Percentiles rank a stretch among this genome's conserved stretches.
Evolutionary conservation across 495 filamentous ascomycete species (phyloP).

Genomic region (Neurospora sp.): DNA sequence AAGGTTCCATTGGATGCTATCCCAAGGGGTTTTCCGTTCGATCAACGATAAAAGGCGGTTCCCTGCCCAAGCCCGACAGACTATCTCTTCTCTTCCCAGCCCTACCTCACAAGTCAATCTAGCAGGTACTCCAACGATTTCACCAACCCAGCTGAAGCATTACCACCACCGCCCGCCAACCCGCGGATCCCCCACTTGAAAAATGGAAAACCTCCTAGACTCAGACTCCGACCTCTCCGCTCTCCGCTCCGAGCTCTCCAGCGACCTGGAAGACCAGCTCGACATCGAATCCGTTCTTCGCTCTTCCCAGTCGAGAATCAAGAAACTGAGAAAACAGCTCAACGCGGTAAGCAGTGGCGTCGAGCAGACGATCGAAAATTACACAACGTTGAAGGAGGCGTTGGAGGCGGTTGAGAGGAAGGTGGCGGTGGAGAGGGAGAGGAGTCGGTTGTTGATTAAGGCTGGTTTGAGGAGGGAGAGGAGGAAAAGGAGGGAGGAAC

Average conservation of each 20-base stretch:
- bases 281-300: background rate
- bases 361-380: too few relatives aligned
- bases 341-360: background rate
- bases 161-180: too few relatives aligned
- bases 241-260: background rate
- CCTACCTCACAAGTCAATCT: background rate
- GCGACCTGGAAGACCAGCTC: background rate
- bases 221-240: background rate
- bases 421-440: background rate
- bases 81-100: background rate
- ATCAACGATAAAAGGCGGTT: background rate
- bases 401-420: background rate
- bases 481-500: background rate
- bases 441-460: background rate
- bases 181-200: too few relatives aligned
- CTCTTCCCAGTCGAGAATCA: fast-evolving
- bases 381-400: too few relatives aligned
- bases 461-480: too few relatives aligned
- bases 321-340: background rate
- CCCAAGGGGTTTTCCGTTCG: background rate
- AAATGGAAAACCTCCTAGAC: too few relatives aligned
- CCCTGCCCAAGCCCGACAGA: background rate
- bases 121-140: too few relatives aligned
- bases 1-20: background rate
- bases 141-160: too few relatives aligned